A percentile compares a stretch with the other conserved stretches of the same genome.
Conservation (phyloP, 345 rosid genomes). For the Toxicodendron radicans region DNA sequence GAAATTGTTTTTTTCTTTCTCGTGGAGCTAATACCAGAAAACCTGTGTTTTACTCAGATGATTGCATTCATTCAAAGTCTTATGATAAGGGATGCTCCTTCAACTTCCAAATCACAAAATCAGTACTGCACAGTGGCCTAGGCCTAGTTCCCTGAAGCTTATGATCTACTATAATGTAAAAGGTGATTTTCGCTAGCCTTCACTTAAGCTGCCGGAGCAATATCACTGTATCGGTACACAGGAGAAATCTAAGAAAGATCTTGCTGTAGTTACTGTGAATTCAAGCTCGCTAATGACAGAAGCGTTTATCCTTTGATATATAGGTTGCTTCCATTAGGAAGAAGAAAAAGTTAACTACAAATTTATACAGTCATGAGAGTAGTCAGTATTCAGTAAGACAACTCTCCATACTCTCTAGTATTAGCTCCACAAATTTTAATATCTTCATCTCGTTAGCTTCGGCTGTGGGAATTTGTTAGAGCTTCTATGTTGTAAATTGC, state of each 20-base stretch:
- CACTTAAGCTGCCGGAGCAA: neutral
- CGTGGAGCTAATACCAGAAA: neutral
- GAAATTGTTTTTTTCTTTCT: too few relatives aligned
- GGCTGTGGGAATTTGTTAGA: neutral
- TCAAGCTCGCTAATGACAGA: neutral
- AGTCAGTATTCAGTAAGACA: neutral
- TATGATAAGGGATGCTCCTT: conserved; percentile 41
- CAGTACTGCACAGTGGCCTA: conserved; percentile 15
- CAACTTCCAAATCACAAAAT: conserved; percentile 18
- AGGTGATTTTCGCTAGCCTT: neutral
- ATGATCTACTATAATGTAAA: neutral
- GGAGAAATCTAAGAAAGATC: neutral
- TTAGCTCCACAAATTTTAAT: neutral
- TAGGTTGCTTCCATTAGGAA: neutral
- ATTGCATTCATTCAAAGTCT: conserved; percentile 69
- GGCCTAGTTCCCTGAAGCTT: conserved; percentile 20
- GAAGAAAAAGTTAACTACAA: neutral
- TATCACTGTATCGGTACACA: neutral
- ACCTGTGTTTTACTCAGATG: conserved; percentile 45
- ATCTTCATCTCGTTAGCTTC: neutral
- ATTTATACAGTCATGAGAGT: neutral
- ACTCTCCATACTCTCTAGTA: neutral
- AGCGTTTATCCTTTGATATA: neutral
- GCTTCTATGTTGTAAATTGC: neutral
- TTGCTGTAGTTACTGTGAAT: neutral